phyloP scores from a whole-genome alignment of 2,329 filamentous ascomycete genomes.

The Diaporthe eres region DNA sequence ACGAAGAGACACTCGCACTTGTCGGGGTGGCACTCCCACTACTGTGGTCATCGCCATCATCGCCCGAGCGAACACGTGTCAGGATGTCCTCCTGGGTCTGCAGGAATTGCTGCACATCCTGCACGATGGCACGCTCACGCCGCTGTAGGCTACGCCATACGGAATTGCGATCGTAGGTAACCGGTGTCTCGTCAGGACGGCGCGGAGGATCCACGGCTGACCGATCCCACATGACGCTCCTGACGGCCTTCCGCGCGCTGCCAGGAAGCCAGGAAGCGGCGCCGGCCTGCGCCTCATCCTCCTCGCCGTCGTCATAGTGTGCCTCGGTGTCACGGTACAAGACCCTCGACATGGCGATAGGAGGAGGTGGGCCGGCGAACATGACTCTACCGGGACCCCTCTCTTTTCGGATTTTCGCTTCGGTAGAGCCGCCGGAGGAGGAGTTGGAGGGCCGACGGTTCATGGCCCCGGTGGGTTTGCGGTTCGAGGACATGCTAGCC shows the following conservation, averaged over 20 bases:
- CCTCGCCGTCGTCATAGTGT: slow-evolving; percentile 42
- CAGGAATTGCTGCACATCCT: slow-evolving; percentile 63
- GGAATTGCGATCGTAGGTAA: slow-evolving; percentile 55
- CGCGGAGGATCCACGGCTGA: slow-evolving; percentile 34
- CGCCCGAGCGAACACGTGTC: slow-evolving; percentile 39
- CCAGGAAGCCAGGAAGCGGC: slow-evolving; percentile 44
- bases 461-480: slow-evolving; percentile 37
- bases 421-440: slow-evolving; percentile 41
- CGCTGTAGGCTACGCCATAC: slow-evolving; percentile 63
- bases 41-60: slow-evolving; percentile 52
- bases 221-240: slow-evolving; percentile 58
- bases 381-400: slow-evolving; percentile 51
- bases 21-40: slow-evolving; percentile 58
- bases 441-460: slow-evolving; percentile 42
- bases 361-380: slow-evolving; percentile 65
- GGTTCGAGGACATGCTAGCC: slow-evolving; percentile 35
- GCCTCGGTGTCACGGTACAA: slow-evolving; percentile 51
- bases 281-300: slow-evolving; percentile 22
- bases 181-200: slow-evolving; percentile 40
- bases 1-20: slow-evolving; percentile 52
- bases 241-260: slow-evolving; percentile 46
- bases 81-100: slow-evolving; percentile 64
- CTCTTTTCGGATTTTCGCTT: slow-evolving; percentile 48
- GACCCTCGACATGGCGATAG: slow-evolving; percentile 61
- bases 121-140: slow-evolving; percentile 61